Percentiles rank a stretch among this genome's conserved stretches.
phyloP scores from a whole-genome alignment of 352 stramenopile species.

The Phytophthora rubi region DNA sequence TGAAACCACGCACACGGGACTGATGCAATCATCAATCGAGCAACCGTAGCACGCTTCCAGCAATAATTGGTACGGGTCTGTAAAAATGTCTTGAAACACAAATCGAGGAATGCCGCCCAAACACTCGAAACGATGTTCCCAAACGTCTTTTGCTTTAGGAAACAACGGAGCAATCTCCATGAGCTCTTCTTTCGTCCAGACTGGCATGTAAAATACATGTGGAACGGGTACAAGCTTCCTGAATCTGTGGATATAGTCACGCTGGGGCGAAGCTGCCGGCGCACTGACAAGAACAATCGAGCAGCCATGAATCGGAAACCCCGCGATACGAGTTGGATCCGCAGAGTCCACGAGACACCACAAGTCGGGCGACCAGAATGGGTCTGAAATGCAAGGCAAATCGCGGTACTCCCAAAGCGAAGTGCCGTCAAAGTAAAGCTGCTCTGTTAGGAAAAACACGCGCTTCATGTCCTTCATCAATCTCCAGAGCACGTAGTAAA shows the following conservation, averaged over 20 bases:
- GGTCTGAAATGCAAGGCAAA: conserved; percentile 9
- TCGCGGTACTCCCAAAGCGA: neutral
- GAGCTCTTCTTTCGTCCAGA: conserved; percentile 37
- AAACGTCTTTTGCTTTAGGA: conserved; percentile 19
- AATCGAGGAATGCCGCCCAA: conserved; percentile 19
- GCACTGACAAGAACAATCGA: conserved; percentile 23
- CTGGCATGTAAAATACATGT: conserved; percentile 30
- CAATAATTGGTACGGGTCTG: neutral
- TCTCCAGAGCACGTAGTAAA: conserved; percentile 12
- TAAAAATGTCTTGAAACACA: neutral
- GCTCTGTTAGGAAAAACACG: conserved; percentile 26
- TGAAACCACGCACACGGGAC: neutral
- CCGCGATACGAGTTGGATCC: conserved; percentile 22
- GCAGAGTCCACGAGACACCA: conserved; percentile 36
- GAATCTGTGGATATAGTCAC: conserved; percentile 30
- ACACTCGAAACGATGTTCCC: conserved; percentile 21
- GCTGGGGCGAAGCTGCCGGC: conserved; percentile 16
- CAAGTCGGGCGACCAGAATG: conserved; percentile 20
- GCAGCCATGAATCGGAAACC: neutral
- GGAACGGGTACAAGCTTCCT: conserved; percentile 30
- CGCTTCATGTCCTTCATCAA: conserved; percentile 36
- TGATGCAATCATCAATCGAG: neutral
- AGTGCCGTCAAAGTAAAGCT: conserved; percentile 31
- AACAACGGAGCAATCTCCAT: conserved; percentile 25
- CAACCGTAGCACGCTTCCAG: neutral